Base-by-base conservation (phyloP, 805 yeast species). In the Nakazawaea ernobii region DNA sequence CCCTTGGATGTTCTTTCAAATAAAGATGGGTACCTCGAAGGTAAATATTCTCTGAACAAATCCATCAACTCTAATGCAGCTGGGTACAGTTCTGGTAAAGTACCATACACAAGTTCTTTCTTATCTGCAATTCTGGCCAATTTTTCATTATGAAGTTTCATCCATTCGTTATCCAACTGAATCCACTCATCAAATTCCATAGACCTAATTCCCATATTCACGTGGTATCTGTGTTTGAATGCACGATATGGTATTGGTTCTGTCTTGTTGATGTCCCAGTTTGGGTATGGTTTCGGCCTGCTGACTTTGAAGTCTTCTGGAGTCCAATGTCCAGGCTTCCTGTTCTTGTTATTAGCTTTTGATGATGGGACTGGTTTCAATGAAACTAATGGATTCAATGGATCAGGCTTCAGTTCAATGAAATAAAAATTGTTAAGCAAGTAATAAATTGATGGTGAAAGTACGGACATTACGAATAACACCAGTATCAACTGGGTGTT, bases 131-230 rank as follows among this genome's bases (percentile, higher is more conserved):
- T 54, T 54, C 88, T 69, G 46, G 68, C 61, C 39, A 76, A 52
- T 59, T 82, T 83, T 39, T 74, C 66, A 20, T 70, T 56, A 57
- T 82, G 86, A 54, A 59, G 82, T 50, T 73, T 73, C 45, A 55
- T 53, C 84, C 85, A 83, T 62, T 82, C 82, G 50, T 78, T 80
- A 59, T 82, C 88, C 49, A 83, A 67, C 57, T 82, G 84, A 51
- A 82, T 76, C 89, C 89, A 82, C 43, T 68, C 68, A 46, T 75
- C 66, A 72, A 75, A 75, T 42, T 79, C 77, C 84, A 81, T 75
- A 49, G 66, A 67, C 52, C 88, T 66, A 38, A 82, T 81, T 6
- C 88, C 89, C 89, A 82, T 82, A 24, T 83, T 82, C 42, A 82
- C 73, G 53, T 67, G 73, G 58, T 82, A 82, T 50, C 75, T 79